Base-by-base conservation (phyloP, 345 rosid genomes). In the Syzygium aromaticum region DNA sequence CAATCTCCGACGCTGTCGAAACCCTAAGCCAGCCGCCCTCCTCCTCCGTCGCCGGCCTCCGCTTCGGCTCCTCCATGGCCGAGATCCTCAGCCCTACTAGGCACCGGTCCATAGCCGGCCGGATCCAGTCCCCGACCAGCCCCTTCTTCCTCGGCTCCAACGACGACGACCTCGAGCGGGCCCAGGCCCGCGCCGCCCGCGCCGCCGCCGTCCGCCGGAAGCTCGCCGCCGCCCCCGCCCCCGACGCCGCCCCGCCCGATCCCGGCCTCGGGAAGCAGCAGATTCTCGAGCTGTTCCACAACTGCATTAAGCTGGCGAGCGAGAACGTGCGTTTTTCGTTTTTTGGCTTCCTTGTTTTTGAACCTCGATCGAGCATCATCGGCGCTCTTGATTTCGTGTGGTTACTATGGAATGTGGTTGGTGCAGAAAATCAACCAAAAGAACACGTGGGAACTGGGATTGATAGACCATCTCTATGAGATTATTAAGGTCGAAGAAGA, bases 261-360 rank as follows among this genome's bases (percentile, higher is more conserved):
- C 95, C 94, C 23, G 91, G 92, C 91, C 97, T 96, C 30, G 95
- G 91, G 87, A 94, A 94, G 90, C 92, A 94, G 86, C 98, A 96
- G 90, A 97, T 97, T 86, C 92, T 97, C 67, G 99, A 95, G 54
- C 90, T 97, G 91, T 95, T 95, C 85, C 95, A 93, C 82, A 97
- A 97, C 30, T 96, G 98, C 93, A 96, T 97, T 93, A 97, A 96
- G 92, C 93, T 97, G 86, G 98, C 99, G 52, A 95, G 98, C 87
- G 99, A 96, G 93, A 97, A 97, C 89, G 98, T 97, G 67, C 67
- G 93, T 86, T 16, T 16, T 86, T 61, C 17, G 11, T 54, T 5
- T 63, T 23, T 40, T 51, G 85, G 38, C 52, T 56, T 83, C 51
- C 22, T 22, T 22, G 8, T 43, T 83, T 43, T 51, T 43, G 46